Base-by-base conservation (phyloP, 148 eudicot species). In the Persicaria maculosa region DNA sequence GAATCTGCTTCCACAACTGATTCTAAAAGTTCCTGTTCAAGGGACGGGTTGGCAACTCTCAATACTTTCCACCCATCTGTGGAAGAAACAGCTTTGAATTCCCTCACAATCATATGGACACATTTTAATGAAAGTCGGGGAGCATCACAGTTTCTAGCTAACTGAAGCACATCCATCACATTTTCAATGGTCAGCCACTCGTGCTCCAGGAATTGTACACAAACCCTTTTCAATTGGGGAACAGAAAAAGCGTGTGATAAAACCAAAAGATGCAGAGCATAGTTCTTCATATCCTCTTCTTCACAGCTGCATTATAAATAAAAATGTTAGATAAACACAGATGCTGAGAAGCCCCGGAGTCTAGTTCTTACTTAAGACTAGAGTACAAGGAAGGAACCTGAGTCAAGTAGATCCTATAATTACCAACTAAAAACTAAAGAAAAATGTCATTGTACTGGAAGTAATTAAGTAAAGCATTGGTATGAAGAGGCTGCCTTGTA, bases 61-160 rank as follows among this genome's bases (percentile, higher is more conserved):
- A 92, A 90, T 17, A 84, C 88, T 80, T 90, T 92, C 97, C 97
- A 92, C 31, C 92, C 97, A 68, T 87, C 93, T 4, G 93, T 83
- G 12, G 83, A 78, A 16, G 93, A 86, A 74, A 90, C 78, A 47
- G 81, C 65, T 81, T 79, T 90, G 71, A 90, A 92, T 80, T 87
- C 80, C 76, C 74, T 81, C 44, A 92, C 79, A 45, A 88, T 80
- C 89, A 90, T 85, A 22, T 80, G 87, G 20, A 78, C 17, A 55
- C 97, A 90, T 45, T 77, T 75, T 19, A 90, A 78, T 55, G 81
- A 57, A 48, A 92, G 95, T 53, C 91, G 82, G 16, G 91, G 84
- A n/a, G 90, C 86, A 72, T 92, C 95, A 79, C 95, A 92, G 14
- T 79, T 72, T 74, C 83, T 83, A 36, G 95, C 88, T 79, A 92